Evolutionary conservation across 2,329 filamentous ascomycete species (phyloP), one percentile per base, ranked within the genome.

Genomic region (Hirsutella rhossiliensis): DNA sequence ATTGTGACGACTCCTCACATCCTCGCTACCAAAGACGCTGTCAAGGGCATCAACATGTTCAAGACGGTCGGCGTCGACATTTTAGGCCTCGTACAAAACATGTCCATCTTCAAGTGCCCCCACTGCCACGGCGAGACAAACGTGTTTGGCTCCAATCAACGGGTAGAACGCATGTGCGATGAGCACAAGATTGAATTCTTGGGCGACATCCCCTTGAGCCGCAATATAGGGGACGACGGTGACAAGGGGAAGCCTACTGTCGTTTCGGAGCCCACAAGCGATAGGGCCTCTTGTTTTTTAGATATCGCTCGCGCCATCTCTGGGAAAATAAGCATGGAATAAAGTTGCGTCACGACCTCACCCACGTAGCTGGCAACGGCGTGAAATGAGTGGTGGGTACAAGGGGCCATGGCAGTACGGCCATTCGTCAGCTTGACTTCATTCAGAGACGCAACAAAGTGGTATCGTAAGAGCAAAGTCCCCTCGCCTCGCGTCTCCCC

Each of bases 1-100:
- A 86, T 98, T 31, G 81, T 98, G 2, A 92, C 87, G 0, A 98
- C 92, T 0, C 92, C 92, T 3, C 92, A 98, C 61, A 87, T 94
- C 42, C 78, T 98, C 27, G 87, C 90, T 2, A 76, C 96, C 2
- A 87, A 90, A 54, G 92, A 98, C 56, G 90, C 92, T 1, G 75
- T 94, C 18, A 87, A 92, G 54, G 92, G 92, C 3, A 83, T 96
- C 50, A 85, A 87, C 54, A 88, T 98, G 79, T 97, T 97, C 65
- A 78, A 81, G 54, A 90, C 87, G 55, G 85, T 94, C 54, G 70
- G 84, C 44, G 78, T 94, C 6, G 81, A 85, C 41, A 75, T 92
- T 30, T 69, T 97, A 2, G 92, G 92, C 2, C 78, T 97, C 64
- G 82, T 98, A 17, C 83, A 92, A 59, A 95, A 95, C 58, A 95